Evolutionary conservation across 2,329 filamentous ascomycete species (phyloP).

Genomic region (Lachnellula arida): DNA sequence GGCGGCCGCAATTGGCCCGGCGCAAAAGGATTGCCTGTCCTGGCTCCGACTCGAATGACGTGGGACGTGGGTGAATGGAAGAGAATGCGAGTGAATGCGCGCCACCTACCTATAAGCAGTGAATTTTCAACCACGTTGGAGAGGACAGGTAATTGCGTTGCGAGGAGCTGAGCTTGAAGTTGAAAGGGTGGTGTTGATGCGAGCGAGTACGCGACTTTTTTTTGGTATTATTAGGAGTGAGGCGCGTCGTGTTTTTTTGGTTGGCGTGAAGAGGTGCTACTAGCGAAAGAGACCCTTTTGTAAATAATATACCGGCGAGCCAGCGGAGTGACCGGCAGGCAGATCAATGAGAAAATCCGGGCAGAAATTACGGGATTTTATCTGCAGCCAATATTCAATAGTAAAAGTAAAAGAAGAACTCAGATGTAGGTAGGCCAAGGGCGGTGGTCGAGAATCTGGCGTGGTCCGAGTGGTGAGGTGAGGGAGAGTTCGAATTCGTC

Average conservation of each 20-base stretch:
- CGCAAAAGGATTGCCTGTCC: conserved; percentile 1
- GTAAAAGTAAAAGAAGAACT: no score
- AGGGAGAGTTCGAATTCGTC: background rate
- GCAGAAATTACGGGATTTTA: background rate
- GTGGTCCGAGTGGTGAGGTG: background rate
- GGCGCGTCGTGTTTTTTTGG: conserved; percentile 4
- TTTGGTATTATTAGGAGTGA: conserved; percentile 5
- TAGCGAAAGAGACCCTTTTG: conserved; percentile 25
- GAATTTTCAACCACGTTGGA: background rate
- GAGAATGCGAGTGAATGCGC: background rate
- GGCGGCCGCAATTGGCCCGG: conserved; percentile 4
- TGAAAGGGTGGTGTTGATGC: background rate
- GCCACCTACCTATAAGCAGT: background rate
- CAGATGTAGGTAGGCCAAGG: background rate
- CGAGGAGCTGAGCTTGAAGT: background rate
- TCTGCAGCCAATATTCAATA: no score
- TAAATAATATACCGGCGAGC: background rate
- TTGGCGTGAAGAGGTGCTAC: conserved; percentile 14
- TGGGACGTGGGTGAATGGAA: background rate
- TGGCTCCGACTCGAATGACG: conserved; percentile 3
- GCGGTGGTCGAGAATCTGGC: background rate
- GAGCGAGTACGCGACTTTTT: background rate
- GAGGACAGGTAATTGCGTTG: no score
- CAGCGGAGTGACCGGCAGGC: no score
- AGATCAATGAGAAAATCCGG: background rate